A percentile compares a stretch with the other conserved stretches of the same genome.
phyloP scores from a whole-genome alignment of 129 eudicot genomes.

The Helianthus annuus region HanXRQr2.0-SUNRISE NC_035442.2:179795489-179795988 shows the following conservation, averaged over 20 bases:
- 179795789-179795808: constrained; percentile 50
- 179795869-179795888: constrained; percentile 27
- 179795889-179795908: constrained; percentile 25
- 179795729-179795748: constrained; percentile 40
- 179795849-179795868: constrained; percentile 35
- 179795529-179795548: constrained; percentile 66
- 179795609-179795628: constrained; percentile 83
- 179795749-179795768: constrained; percentile 32
- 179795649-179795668: constrained; percentile 70
- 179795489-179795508: constrained; percentile 73
- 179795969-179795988: constrained; percentile 22
- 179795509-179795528: constrained; percentile 61
- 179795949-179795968: constrained; percentile 40
- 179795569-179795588: constrained; percentile 51
- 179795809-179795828: constrained; percentile 49
- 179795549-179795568: constrained; percentile 96
- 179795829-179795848: constrained; percentile 63
- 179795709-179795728: constrained; percentile 79
- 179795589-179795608: constrained; percentile 44
- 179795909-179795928: constrained; percentile 45
- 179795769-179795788: constrained; percentile 71
- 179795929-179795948: constrained; percentile 28
- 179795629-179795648: constrained; percentile 76
- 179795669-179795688: constrained; percentile 75
- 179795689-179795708: constrained; percentile 92